Evolutionary conservation across 129 eudicot species (phyloP), one percentile per base, ranked within the genome.

Genomic region (Calendula officinalis): DNA sequence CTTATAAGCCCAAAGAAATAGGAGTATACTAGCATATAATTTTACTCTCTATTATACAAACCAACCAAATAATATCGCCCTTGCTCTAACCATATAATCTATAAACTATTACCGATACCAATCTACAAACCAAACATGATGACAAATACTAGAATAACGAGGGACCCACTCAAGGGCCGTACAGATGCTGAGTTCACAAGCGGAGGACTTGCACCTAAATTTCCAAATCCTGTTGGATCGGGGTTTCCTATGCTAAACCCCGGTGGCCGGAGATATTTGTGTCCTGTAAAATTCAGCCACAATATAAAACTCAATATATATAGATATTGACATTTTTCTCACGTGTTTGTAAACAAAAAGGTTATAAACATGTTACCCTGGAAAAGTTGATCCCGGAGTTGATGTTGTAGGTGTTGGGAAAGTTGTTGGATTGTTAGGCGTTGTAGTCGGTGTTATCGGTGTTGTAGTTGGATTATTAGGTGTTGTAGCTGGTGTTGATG

Each of bases 161-260:
- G 60, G 52, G 61, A 71, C 32, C 75, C 60, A 12, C 77, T 38
- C 60, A 67, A 49, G 36, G 87, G 84, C 64, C 42, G 77, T 66
- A 33, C 63, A 30, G 95, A 78, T 56, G 98, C 78, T 38, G 72
- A 44, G 70, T 75, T 79, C 45, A 47, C 60, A 53, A 59, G 63
- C 1, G 97, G 78, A 50, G 95, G 89, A 70, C 78, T 80, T 16
- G 84, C 89, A n/a, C 89, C 92, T 38, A 61, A 81, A 57, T 47
- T 53, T 56, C 81, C 82, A 36, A 78, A 54, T 13, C 84, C 67
- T 14, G 78, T 38, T 52, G 78, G 61, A 35, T 69, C 78, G 10
- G 91, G 86, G 71, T 53, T 74, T 61, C 85, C 83, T 41, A 76
- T 14, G 77, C 77, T 78, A 56, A 75, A 64, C 70, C 77, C 73